Percentiles rank a stretch among this genome's conserved stretches.
These are phyloP conservation scores for Mortierella antarctica DNA, from an alignment of 192 early-diverging fungal species.

Conservation along the genomic window DNA sequence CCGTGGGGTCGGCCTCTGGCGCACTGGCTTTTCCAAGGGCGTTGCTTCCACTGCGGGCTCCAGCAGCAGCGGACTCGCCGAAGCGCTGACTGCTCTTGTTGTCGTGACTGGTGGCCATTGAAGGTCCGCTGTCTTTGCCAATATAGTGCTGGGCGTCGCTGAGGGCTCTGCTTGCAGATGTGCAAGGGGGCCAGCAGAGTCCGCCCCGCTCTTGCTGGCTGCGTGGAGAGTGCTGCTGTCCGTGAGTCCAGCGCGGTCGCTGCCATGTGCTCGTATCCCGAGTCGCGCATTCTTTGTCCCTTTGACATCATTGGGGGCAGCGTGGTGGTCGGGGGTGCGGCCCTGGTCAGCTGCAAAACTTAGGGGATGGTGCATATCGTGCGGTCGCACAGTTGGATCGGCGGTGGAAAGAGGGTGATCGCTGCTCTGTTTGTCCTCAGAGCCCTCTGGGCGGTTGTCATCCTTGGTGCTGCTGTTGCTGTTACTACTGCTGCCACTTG, in stretches of 20 bases:
- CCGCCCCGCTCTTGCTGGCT: background rate
- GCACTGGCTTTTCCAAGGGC: background rate
- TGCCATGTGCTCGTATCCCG: background rate
- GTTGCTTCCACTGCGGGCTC: too few relatives aligned
- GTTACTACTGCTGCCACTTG: too few relatives aligned
- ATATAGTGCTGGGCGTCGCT: background rate
- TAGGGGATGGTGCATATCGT: conserved; percentile 21
- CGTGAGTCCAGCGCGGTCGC: too few relatives aligned
- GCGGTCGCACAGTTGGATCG: background rate
- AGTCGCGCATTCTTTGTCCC: background rate
- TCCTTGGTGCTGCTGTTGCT: background rate
- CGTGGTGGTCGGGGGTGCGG: background rate
- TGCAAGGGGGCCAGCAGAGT: background rate
- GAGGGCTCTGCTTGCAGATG: background rate
- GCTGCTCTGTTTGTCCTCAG: background rate
- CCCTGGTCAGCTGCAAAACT: background rate
- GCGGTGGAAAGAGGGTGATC: background rate
- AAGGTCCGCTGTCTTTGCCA: too few relatives aligned
- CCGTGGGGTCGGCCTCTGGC: background rate
- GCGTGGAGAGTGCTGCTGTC: background rate
- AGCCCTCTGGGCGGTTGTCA: conserved; percentile 8
- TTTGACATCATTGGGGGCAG: background rate
- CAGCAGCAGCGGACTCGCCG: too few relatives aligned
- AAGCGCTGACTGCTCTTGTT: too few relatives aligned
- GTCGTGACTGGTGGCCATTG: too few relatives aligned